Percentiles rank a stretch among this genome's conserved stretches.
phyloP scores from a whole-genome alignment of 176 grass and related monocot species.

The Elaeis guineensis region DNA sequence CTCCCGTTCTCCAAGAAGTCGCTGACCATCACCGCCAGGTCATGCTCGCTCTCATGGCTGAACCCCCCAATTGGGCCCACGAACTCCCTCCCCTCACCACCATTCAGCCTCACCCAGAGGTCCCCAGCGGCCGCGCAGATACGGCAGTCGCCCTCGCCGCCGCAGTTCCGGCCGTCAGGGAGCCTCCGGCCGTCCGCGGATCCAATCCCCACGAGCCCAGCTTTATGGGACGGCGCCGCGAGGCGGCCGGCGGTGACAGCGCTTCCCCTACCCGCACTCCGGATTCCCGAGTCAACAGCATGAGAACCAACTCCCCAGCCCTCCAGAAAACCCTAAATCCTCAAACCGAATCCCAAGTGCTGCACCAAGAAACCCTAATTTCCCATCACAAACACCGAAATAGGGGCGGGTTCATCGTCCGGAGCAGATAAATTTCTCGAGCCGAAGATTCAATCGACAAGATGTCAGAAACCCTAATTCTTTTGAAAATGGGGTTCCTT shows the following conservation, averaged over 20 bases:
- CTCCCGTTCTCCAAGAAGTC: constrained; percentile 81
- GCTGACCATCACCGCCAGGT: constrained; percentile 70
- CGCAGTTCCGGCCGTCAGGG: constrained; percentile 5
- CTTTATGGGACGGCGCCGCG: constrained; percentile 26
- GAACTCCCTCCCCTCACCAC: constrained; percentile 7
- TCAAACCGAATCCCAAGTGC: neutral
- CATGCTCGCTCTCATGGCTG: constrained; percentile 82
- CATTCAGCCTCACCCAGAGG: constrained; percentile 11
- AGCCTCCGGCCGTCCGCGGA: constrained; percentile 11
- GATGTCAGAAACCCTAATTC: constrained; percentile 1
- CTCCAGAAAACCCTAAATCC: constrained; percentile 1
- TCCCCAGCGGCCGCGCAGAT: constrained; percentile 33
- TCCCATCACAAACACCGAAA: constrained; percentile 1
- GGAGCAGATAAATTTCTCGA: neutral
- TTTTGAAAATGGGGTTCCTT: too few relatives aligned
- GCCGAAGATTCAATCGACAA: neutral
- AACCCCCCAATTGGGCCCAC: constrained; percentile 17
- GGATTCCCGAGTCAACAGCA: constrained; percentile 71
- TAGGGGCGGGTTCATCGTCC: neutral
- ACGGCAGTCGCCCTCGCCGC: constrained; percentile 23
- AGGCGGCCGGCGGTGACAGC: constrained; percentile 1
- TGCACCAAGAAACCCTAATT: too few relatives aligned
- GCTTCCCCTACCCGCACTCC: constrained; percentile 41
- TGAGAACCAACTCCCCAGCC: constrained; percentile 1
- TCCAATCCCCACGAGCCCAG: constrained; percentile 29